Evolutionary conservation across 2,329 filamentous ascomycete species (phyloP), one percentile per base, ranked within the genome.

Genomic region (Basipetospora sp.): DNA sequence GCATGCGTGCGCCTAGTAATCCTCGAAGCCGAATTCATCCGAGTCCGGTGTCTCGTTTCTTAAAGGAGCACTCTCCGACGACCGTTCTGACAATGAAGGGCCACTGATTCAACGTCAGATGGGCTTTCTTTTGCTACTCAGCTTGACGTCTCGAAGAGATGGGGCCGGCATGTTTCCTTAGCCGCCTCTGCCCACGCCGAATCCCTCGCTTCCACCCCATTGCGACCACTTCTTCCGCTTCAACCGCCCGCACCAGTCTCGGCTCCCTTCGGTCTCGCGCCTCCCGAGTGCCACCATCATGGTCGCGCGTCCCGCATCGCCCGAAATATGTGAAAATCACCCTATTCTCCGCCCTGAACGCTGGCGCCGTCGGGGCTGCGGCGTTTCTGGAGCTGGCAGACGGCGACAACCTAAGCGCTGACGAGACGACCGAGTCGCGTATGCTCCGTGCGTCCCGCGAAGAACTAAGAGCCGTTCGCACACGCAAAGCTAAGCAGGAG

Each of bases 121-220:
- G 22, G 22, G 22, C 22, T 11, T 25, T 11, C n/a, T n/a, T 25
- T 11, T 25, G 22, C 14, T 15, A 8, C 20, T 4, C 20, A 29
- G 11, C 25, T 19, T 18, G n/a, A 34, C 22, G 15, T 19, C 20
- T 16, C 26, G 16, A 33, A 19, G 36, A 25, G 31, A 39, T 39
- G 36, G 31, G 36, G 16, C 36, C 36, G 36, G 36, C 36, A 15
- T 11, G 19, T 27, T 31, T 38, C 29, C 8, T 32, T n/a, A 19
- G 30, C 15, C 31, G 36, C 31, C 14, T 39, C 4, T 34, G 31
- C 13, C n/a, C 30, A n/a, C 36, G 30, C 28, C 26, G 22, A 11
- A 9, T 10, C 22, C 20, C 16, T n/a, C 30, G 31, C 10, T 10
- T 17, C 15, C 36, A 25, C 14, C 13, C 17, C 10, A 27, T 16